These are phyloP conservation scores for Ganoderma sinense DNA, from an alignment of 1,284 basidiomycete genomes.

Conservation along the genomic window DNA sequence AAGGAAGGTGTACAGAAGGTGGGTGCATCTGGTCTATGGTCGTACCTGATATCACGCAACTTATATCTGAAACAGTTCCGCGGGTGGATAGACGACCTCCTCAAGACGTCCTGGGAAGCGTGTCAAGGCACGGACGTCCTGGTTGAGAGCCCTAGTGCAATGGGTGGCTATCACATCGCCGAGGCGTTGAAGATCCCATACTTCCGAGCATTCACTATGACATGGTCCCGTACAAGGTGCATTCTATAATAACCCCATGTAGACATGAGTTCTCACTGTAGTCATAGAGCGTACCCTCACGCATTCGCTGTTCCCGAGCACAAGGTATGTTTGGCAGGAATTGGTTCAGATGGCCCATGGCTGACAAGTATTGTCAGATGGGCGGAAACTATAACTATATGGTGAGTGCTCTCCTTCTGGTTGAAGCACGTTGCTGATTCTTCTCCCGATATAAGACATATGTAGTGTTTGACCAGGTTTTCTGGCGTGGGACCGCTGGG, in stretches of 20 bases:
- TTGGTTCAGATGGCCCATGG: background rate
- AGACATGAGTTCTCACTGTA: slow-evolving; percentile 1
- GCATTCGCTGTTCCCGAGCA: slow-evolving; percentile 96
- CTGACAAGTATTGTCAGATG: slow-evolving; percentile 59
- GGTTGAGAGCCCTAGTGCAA: slow-evolving; percentile 95
- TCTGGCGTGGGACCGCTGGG: slow-evolving; percentile 93
- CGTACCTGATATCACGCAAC: background rate
- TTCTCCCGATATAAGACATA: slow-evolving; percentile 61
- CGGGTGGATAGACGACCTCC: slow-evolving; percentile 95
- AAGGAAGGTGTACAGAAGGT: slow-evolving; percentile 92
- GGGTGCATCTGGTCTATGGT: slow-evolving; percentile 12
- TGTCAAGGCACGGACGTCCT: slow-evolving; percentile 95
- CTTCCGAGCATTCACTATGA: slow-evolving; percentile 92
- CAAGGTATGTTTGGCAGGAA: slow-evolving; percentile 56
- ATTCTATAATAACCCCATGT: slow-evolving; percentile 16
- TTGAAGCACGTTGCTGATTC: background rate
- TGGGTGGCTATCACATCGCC: slow-evolving; percentile 99
- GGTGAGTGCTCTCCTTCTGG: slow-evolving; percentile 55
- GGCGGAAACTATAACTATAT: slow-evolving; percentile 98
- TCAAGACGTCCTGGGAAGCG: slow-evolving; percentile 94
- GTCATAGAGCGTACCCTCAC: slow-evolving; percentile 88
- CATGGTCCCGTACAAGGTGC: slow-evolving; percentile 79
- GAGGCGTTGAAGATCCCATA: slow-evolving; percentile 94
- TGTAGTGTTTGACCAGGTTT: slow-evolving; percentile 97
- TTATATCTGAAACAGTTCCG: slow-evolving; percentile 71